These are phyloP conservation scores for Fusarium luffae DNA, from an alignment of 2,329 filamentous ascomycete genomes.

Conservation along the genomic window DNA sequence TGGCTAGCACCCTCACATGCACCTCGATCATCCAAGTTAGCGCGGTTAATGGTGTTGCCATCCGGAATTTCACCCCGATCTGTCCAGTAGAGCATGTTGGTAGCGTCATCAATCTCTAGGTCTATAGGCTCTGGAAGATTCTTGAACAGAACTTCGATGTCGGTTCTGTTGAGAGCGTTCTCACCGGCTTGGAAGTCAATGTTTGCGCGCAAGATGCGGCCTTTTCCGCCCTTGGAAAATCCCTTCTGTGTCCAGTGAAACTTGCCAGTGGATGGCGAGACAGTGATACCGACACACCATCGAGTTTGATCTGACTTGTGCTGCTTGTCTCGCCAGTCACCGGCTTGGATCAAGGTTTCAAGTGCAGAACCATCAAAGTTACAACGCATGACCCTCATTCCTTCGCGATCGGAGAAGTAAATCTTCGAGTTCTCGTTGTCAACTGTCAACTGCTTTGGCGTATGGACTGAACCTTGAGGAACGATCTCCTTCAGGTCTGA, in stretches of 20 bases:
- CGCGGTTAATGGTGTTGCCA: neutral
- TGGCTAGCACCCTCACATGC: accelerated
- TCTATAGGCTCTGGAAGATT: constrained; percentile 2
- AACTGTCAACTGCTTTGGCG: neutral
- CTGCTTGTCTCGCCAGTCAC: neutral
- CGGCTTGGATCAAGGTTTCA: neutral
- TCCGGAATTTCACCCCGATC: neutral
- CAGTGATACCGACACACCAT: constrained; percentile 4
- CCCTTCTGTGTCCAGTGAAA: constrained; percentile 18
- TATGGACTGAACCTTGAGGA: neutral
- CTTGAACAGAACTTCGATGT: neutral
- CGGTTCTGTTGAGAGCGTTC: neutral
- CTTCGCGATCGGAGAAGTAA: constrained; percentile 11
- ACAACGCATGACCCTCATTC: neutral
- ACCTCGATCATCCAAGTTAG: neutral
- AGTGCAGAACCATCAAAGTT: neutral
- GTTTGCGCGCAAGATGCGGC: neutral
- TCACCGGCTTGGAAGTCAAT: neutral
- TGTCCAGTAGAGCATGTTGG: neutral
- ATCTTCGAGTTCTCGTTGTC: neutral
- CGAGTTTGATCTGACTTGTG: neutral
- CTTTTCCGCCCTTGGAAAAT: neutral
- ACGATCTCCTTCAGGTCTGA: neutral
- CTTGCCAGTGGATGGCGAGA: neutral
- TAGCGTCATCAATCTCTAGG: neutral